Evolutionary conservation across 331 rosid genomes (phyloP), one percentile per base, ranked within the genome.

Genomic region (Quercus lobata): DNA sequence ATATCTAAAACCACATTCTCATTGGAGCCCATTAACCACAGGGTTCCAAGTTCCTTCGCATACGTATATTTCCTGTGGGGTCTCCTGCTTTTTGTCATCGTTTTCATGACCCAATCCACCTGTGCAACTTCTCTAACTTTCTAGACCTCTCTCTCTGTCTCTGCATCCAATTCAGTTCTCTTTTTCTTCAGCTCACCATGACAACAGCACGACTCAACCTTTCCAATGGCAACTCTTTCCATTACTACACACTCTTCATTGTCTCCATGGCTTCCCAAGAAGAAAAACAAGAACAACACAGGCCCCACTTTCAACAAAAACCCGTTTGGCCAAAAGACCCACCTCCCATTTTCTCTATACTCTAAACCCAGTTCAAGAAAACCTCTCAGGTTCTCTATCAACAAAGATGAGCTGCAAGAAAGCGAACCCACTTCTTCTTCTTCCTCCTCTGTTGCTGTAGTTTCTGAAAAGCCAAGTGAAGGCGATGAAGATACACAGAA

Each of bases 201-300:
- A 27, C n/a, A 17, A 7, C 58, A 58, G 9, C 66, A 21, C n/a
- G 24, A 9, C 17, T 37, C 76, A 52, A 41, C 56, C 53, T 54
- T 83, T 69, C 65, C 82, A 69, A 92, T 91, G 97, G 97, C 92
- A 34, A 71, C 96, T 21, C 84, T 92, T 17, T 85, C 88, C 4
- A 17, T 82, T 70, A 49, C 85, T 57, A 66, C 89, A 15, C 79
- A 35, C 49, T 75, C 85, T 69, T 46, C 81, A 25, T 1, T 75
- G 37, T 68, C 83, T 30, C 75, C 88, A 56, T 65, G 75, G 74
- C 71, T 37, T 21, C 29, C 49, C 29, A 79, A 52, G 49, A 49
- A 41, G 57, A 81, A 15, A 16, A 61, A 10, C 76, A 75, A 34
- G 12, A 70, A 32, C 71, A 37, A 32, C 49, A 10, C 1, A 18